Evolutionary conservation across 2,329 filamentous ascomycete species (phyloP).

Genomic region (Lithohypha guttulata): DNA sequence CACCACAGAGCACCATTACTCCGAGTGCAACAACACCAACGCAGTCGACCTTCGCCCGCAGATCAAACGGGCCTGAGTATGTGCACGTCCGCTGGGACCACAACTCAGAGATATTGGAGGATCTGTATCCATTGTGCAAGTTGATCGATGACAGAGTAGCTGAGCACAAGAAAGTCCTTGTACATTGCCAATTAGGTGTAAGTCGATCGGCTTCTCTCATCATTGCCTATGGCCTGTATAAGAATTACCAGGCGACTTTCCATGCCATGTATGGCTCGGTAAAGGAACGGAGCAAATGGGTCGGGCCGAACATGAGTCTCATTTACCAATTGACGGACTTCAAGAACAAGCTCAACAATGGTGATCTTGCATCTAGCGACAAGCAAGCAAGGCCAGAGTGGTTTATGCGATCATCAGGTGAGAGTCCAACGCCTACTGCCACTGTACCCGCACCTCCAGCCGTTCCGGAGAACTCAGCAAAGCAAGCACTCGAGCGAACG

Average conservation of each 20-base stretch:
- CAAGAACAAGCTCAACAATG: conserved; percentile 32
- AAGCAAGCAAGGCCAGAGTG: conserved; percentile 13
- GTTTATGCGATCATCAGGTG: conserved; percentile 11
- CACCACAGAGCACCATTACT: conserved; percentile 23
- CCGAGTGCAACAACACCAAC: conserved; percentile 15
- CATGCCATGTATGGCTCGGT: conserved; percentile 55
- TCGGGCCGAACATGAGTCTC: conserved; percentile 58
- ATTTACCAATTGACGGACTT: conserved; percentile 60
- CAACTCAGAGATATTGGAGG: conserved; percentile 56
- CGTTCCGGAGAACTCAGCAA: conserved; percentile 1
- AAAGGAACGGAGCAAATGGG: conserved; percentile 55
- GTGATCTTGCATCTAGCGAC: conserved; percentile 18
- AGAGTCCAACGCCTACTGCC: conserved; percentile 4
- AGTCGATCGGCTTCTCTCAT: conserved; percentile 56
- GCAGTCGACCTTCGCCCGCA: conserved; percentile 10
- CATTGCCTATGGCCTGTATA: conserved; percentile 55
- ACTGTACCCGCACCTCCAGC: not conserved
- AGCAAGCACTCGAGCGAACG: not conserved
- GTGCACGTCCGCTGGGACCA: conserved; percentile 58
- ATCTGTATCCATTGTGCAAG: conserved; percentile 48
- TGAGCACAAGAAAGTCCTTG: conserved; percentile 48
- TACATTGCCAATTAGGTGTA: conserved; percentile 56
- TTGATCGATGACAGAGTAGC: conserved; percentile 50
- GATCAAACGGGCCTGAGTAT: conserved; percentile 42
- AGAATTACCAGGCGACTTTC: conserved; percentile 50